Evolutionary conservation across 176 grass and related monocot species (phyloP), one percentile per base, ranked within the genome.

Genomic region (Puya raimondii): DNA sequence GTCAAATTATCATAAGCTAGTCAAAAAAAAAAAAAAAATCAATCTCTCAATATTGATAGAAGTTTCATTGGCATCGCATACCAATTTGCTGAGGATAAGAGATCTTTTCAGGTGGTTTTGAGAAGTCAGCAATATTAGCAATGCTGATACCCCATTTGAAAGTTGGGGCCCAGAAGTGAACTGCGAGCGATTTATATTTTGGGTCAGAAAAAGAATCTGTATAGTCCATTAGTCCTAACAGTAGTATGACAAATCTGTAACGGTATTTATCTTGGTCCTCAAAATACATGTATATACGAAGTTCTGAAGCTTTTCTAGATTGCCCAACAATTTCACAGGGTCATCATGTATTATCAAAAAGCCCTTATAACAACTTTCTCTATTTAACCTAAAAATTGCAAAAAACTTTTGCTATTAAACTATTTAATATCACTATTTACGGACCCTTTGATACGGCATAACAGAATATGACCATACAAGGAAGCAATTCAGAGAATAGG

Each of bases 141-240:
- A 97, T 92, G 63, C 86, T 97, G 53, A 97, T 97, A 17, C 82
- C 89, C 94, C 94, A 97, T 83, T 97, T 97, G 61, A 97, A 97
- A 50, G 86, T 97, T 11, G 86, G 86, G 13, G 88, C 88, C 93
- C 93, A 92, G 74, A 92, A 90, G 84, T 90, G 89, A 90, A 97
- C 86, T 86, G 72, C 68, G 77, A 73, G 13, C 20, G 21, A 9
- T 17, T 59, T 21, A 1, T 15, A 18, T 13, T 56, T 59, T 59
- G 4, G 6, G 16, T 59, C 54, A 59, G 56, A 21, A 22, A 59
- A 15, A 9, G 10, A 17, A 58, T 58, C 9, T 58, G 4, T 58
- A 58, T 20, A 15, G 18, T 58, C 16, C 54, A 33, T 58, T 58
- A 20, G 18, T 58, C 18, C 54, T 58, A 20, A 58, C 16, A 15